A percentile compares a stretch with the other conserved stretches of the same genome.
Conservation (phyloP, 164 flowering plant species). For the Magnolia sinica region DNA sequence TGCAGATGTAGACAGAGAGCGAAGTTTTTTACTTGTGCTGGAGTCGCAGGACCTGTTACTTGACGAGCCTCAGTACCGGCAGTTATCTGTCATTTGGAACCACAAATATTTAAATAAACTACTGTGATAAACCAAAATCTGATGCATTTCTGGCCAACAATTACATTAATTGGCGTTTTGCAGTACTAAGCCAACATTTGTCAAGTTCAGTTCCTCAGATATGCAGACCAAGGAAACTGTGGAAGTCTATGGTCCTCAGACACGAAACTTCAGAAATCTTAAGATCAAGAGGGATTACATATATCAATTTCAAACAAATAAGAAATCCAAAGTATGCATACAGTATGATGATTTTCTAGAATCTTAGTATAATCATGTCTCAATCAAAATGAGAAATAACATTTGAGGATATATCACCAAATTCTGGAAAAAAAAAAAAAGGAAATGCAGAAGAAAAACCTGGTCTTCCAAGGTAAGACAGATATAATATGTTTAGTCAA, state of each 20-base stretch:
- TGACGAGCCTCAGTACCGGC: slow-evolving; percentile 96
- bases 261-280: no score
- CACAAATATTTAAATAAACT: neutral
- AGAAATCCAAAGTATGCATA: no score
- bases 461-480: neutral
- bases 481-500: no score
- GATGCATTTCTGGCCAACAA: neutral
- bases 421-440: neutral
- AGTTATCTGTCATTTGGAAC: slow-evolving; percentile 55
- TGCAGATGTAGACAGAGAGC: slow-evolving; percentile 85
- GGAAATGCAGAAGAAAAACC: neutral
- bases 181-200: neutral
- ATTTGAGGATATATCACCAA: no score
- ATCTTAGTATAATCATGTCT: no score
- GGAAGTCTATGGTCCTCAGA: no score
- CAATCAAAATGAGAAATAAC: no score
- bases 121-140: neutral
- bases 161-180: neutral
- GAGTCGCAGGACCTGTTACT: slow-evolving; percentile 75
- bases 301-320: no score
- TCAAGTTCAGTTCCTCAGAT: no score
- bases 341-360: no score
- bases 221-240: no score
- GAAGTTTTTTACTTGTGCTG: slow-evolving; percentile 81
- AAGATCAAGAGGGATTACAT: no score